A percentile compares a stretch with the other conserved stretches of the same genome.
Conservation (phyloP, 768 basidiomycete genomes). For the Cystobasidium tubakii region DNA sequence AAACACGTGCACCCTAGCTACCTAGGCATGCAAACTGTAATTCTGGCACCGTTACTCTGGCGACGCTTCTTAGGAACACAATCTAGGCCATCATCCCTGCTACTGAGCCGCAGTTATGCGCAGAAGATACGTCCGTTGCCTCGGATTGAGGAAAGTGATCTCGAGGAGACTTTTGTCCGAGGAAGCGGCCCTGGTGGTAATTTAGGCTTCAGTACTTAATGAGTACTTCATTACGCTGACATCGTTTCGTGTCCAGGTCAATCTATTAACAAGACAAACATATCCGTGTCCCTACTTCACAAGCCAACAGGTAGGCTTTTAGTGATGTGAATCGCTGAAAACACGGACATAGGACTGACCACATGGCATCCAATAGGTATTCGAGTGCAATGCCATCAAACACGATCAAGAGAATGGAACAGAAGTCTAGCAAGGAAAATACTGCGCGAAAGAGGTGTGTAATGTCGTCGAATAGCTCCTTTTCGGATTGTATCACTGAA, state of each 20-base stretch:
- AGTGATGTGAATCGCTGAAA: not conserved
- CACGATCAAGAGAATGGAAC: slow-evolving; percentile 33
- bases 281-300: slow-evolving; percentile 35
- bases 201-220: not conserved
- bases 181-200: slow-evolving; percentile 20
- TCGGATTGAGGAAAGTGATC: slow-evolving; percentile 8
- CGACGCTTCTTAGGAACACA: no score
- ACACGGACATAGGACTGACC: not conserved
- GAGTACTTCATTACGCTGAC: not conserved
- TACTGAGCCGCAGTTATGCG: not conserved
- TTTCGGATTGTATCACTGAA: no score
- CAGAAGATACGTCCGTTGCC: slow-evolving; percentile 21
- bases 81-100: not conserved
- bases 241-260: not conserved
- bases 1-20: no score
- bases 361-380: slow-evolving; percentile 1
- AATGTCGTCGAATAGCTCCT: no score
- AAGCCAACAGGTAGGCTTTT: slow-evolving; percentile 28
- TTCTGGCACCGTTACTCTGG: no score
- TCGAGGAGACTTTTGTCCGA: slow-evolving; percentile 35
- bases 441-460: slow-evolving; percentile 30
- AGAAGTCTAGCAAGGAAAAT: slow-evolving; percentile 34
- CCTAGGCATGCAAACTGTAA: no score
- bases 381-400: slow-evolving; percentile 40
- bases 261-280: slow-evolving; percentile 36